Evolutionary conservation across 164 flowering plant genomes (phyloP).

Genomic region (Dillenia turbinata): DNA sequence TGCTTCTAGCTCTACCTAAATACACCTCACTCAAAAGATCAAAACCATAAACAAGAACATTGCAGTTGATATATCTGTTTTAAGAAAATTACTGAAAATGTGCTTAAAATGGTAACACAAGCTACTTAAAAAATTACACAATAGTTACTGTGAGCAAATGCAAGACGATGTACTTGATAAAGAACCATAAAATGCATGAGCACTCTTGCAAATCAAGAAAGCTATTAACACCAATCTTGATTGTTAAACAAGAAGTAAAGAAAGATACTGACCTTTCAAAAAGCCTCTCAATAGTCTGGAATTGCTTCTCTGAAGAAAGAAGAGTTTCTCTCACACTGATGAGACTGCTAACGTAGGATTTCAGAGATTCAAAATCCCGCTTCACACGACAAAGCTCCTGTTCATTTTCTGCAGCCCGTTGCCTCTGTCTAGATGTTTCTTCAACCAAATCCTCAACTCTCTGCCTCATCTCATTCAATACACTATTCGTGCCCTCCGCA

Average conservation of each 20-base stretch:
- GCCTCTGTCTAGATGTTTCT: constrained; percentile 94
- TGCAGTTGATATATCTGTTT: no score
- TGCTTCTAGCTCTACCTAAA: no score
- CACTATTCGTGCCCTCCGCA: constrained; percentile 70
- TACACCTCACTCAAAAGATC: no score
- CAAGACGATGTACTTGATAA: no score
- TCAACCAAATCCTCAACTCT: constrained; percentile 95
- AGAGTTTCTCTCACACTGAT: constrained; percentile 92
- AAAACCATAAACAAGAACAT: no score
- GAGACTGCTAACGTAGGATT: constrained; percentile 88
- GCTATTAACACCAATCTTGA: no score
- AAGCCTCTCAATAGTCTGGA: constrained; percentile 86
- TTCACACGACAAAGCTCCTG: constrained; percentile 89
- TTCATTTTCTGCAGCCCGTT: constrained; percentile 90
- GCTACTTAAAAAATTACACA: no score
- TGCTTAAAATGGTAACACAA: no score
- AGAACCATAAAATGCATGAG: no score
- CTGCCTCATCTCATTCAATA: constrained; percentile 83
- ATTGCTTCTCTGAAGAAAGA: constrained; percentile 92
- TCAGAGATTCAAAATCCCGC: constrained; percentile 87
- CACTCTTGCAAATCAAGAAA: no score
- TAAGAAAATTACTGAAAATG: no score
- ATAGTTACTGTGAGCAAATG: no score
- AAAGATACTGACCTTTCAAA: constrained; percentile 76
- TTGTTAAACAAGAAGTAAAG: neutral